Evolutionary conservation across 495 filamentous ascomycete genomes (phyloP), one percentile per base, ranked within the genome.

Genomic region (Daldinia caldariorum): DNA sequence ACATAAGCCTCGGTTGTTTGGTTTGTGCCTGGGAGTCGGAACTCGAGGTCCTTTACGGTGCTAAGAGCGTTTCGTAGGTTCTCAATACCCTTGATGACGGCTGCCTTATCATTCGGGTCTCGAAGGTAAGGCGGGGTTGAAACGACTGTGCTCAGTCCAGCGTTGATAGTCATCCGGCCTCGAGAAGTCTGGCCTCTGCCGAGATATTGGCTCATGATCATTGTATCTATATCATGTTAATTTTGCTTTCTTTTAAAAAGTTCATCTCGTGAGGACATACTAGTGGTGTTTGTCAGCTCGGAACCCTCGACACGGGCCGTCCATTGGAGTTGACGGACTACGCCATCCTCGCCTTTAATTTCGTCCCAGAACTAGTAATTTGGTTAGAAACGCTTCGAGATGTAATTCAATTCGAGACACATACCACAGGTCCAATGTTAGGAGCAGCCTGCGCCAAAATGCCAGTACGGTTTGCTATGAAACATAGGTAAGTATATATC

Each of bases 361-460:
- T 86, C 84, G 57, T 89, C 84, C 85, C 85, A 90, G 77, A 86
- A 81, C 57, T 67, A 39, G 4, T 4, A 2, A 2, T 38, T 29
- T 18, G 5, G 31, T 74, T 77, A 65, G 79, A 65, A 18, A 10
- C 26, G 8, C 14, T 53, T 18, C 7, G 0, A 10, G 18, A 20
- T 26, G 8, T 32, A 9, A 18, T 0, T 50, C 18, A 57, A 35
- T 67, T 56, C 1, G 57, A 62, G 66, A 68, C 69, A 77, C 79
- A 49, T 70, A 83, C 83, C 74, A 90, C 84, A 31, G 87, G 84
- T 4, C 87, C 87, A 35, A 90, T 89, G 69, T 88, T 86, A 51
- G 90, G 90, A 56, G 90, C 90, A 64, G 91, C 83, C 77, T 91
- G 88, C 39, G 91, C 85, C 22, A 92, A 80, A 51, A 90, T 86